Base-by-base conservation (phyloP, 1,139 yeast species). In the Debaryomycetaceae sp. region DNA sequence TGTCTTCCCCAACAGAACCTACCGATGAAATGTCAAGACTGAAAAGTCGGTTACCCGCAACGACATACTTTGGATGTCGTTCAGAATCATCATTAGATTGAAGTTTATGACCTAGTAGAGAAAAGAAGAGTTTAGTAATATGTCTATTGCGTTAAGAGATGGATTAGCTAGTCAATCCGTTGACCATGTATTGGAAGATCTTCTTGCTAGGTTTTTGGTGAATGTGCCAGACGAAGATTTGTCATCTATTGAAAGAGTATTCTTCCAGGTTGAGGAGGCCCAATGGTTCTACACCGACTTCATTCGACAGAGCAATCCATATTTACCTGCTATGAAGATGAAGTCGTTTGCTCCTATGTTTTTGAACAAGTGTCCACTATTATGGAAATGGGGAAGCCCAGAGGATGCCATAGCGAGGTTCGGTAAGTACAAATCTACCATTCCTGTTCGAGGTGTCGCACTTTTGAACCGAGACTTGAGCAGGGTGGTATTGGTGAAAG, bases 281-380 rank as follows among this genome's bases (percentile, higher is more conserved):
- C 97, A 90, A 58, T 95, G 99, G 99, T 95, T 87, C 62, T 95
- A 91, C 63, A 81, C 88, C 41, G 99, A 95, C 65, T 91, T 86
- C 59, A 75, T 86, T 13, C 78, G 93, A 35, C 81, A 78, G 40
- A 69, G 84, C 57, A 86, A 89, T 60, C 95, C 95, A 2, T 65
- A 76, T 29, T 72, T 93, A 51, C 99, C 98, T 5, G 63, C 80
- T 1, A 70, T 91, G 76, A 87, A 84, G 58, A 83, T 91, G 79
- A 86, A 85, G 60, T 66, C 77, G n/a, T 91, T 95, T 63, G 83
- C 93, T 0, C 78, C 85, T 40, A 76, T 75, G 49, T 67, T 93
- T 38, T 81, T 90, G 57, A 81, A 82, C 50, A 79, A 83, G 47
- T 89, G 96, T 57, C 98, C 99, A 1, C 63, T 87, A 45, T 77